Evolutionary conservation across 2,329 filamentous ascomycete genomes (phyloP), one percentile per base, ranked within the genome.

Genomic region (Monosporascus sp.): DNA sequence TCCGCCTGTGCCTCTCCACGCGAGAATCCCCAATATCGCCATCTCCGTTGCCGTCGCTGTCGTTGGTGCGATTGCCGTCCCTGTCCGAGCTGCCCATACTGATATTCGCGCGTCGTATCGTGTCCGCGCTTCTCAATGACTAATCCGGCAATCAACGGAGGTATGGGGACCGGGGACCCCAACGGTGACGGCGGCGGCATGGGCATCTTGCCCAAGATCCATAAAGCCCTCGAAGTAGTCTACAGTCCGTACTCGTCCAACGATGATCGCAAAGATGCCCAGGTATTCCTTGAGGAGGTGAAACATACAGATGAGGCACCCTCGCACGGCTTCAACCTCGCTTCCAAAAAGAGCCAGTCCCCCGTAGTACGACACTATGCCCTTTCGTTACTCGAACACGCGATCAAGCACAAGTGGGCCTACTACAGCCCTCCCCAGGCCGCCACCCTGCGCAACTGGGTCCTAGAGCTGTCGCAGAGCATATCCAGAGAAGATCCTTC

Each of bases 341-440:
- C 92, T 45, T 84, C 83, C 60, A 86, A 94, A 70, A 81, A 78
- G 64, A 76, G 80, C 38, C 90, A 95, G 67, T 81, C 89, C 51
- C 84, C 90, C 41, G 82, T 94, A 51, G 88, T 97, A 53, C 88
- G 94, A 63, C 92, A 97, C 73, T 99, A 95, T 70, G 94, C 92
- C 53, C 81, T 99, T 35, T 95, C 92, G 28, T 80, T 99, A 53
- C 82, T 99, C 60, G 93, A 97, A 65, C 88, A 95, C 71, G 86
- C 90, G 46, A 87, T 97, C 68, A 89, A 87, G 61, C 92, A 96
- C 72, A 85, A 84, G 62, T 96, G 91, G 84, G 81, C 85, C 37
- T 82, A 87, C 48, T 91, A 92, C 65, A 82, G 79, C 20, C 71
- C 78, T 28, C 82, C 85, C 22, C 86, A 96, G 69, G 83, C 84